These are phyloP conservation scores for Fraxinus albicans DNA, from an alignment of 305 asterid species.

Conservation along the genomic window DNA sequence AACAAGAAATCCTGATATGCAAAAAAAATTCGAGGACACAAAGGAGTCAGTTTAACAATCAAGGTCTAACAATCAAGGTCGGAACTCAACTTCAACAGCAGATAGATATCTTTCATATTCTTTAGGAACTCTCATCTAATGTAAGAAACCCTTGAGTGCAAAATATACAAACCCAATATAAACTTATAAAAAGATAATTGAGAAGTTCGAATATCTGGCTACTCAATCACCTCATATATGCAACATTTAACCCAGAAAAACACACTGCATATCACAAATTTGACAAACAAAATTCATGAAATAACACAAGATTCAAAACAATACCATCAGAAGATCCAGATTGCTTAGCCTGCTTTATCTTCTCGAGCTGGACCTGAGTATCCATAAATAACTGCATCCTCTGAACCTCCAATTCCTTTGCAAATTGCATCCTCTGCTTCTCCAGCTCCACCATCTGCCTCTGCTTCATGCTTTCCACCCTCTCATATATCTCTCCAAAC, in stretches of 20 bases:
- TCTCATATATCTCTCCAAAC: slow-evolving; percentile 79
- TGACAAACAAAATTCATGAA: neutral
- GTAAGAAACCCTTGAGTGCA: neutral
- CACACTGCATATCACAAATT: neutral
- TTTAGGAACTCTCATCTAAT: neutral
- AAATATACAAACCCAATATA: neutral
- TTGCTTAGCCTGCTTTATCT: slow-evolving; percentile 59
- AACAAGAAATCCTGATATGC: neutral
- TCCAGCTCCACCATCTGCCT: slow-evolving; percentile 89
- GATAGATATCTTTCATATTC: neutral
- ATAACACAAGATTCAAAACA: slow-evolving; percentile 5
- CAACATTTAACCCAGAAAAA: slow-evolving; percentile 1
- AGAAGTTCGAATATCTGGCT: neutral
- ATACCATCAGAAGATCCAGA: slow-evolving; percentile 79
- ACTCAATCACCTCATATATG: neutral
- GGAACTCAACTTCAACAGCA: neutral
- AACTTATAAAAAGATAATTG: neutral
- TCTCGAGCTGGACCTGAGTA: slow-evolving; percentile 80
- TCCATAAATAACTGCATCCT: slow-evolving; percentile 95
- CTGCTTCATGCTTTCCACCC: slow-evolving; percentile 80
- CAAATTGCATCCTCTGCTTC: slow-evolving; percentile 93
- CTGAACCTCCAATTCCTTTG: slow-evolving; percentile 92
- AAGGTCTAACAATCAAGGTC: neutral
- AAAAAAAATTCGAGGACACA: neutral
- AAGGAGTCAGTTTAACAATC: neutral